Conservation (phyloP, 768 basidiomycete species). For the Mycena pura region DNA sequence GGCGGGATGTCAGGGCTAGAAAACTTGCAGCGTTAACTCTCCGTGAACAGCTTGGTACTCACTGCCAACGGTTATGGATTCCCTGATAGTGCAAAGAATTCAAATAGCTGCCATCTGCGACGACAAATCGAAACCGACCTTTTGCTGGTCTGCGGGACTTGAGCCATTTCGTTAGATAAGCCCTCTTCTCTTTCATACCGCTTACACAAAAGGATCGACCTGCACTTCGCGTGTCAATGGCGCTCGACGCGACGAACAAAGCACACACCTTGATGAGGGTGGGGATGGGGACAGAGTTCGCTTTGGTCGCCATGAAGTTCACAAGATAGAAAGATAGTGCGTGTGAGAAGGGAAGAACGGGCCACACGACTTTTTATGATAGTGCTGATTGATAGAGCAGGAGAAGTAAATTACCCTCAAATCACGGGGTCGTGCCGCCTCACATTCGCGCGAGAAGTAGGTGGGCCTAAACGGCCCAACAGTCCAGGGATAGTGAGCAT, state of each 20-base stretch:
- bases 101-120: neutral
- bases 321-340: neutral
- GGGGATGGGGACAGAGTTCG: slow-evolving; percentile 66
- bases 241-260: neutral
- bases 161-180: neutral
- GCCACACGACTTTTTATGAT: no score
- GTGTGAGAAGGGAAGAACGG: slow-evolving; percentile 1
- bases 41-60: slow-evolving; percentile 33
- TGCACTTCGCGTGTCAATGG: slow-evolving; percentile 30
- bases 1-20: slow-evolving; percentile 70
- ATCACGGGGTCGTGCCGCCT: no score
- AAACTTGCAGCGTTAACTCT: neutral
- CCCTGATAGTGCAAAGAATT: slow-evolving; percentile 50
- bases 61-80: slow-evolving; percentile 80
- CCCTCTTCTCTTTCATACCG: neutral
- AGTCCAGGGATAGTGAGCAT: no score
- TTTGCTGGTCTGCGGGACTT: slow-evolving; percentile 62
- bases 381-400: no score
- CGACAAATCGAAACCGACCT: slow-evolving; percentile 43
- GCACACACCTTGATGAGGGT: slow-evolving; percentile 59
- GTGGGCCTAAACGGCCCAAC: no score
- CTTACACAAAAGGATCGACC: slow-evolving; percentile 77
- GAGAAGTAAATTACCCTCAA: no score
- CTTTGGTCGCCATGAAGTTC: slow-evolving; percentile 60
- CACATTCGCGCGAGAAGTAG: no score